Evolutionary conservation across 2,329 filamentous ascomycete genomes (phyloP).

Genomic region (Fusarium sp.): DNA sequence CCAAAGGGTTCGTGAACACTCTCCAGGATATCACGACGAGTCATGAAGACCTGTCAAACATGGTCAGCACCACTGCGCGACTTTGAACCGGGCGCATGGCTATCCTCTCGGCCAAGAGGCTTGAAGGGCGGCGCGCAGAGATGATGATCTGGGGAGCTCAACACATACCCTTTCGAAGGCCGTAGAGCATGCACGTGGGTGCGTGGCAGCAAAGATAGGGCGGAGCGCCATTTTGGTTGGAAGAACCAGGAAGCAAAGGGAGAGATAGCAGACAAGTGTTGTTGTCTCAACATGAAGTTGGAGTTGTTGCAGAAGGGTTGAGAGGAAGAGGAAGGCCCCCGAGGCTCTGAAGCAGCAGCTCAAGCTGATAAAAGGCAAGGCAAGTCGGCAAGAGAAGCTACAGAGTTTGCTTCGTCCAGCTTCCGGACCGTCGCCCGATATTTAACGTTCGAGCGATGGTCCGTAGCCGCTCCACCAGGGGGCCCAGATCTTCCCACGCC

Average conservation of each 20-base stretch:
- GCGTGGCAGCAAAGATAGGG: conserved; percentile 92
- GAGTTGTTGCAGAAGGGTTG: conserved; percentile 29
- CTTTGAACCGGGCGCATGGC: background rate
- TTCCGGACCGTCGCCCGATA: conserved; percentile 48
- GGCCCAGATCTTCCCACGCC: conserved; percentile 43
- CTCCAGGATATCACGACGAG: conserved; percentile 83
- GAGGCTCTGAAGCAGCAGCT: conserved; percentile 25
- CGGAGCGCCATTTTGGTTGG: conserved; percentile 72
- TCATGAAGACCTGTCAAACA: conserved; percentile 89
- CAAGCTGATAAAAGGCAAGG: conserved; percentile 39
- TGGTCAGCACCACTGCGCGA: conserved; percentile 15
- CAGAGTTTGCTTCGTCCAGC: conserved; percentile 40
- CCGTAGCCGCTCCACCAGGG: conserved; percentile 42
- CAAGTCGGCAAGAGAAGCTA: conserved; percentile 18
- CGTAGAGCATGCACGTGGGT: conserved; percentile 95
- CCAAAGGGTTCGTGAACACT: conserved; percentile 97
- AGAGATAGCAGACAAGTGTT: conserved; percentile 48
- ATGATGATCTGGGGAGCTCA: background rate
- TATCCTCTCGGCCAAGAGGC: background rate
- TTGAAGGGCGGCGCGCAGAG: background rate
- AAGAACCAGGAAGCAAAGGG: conserved; percentile 51
- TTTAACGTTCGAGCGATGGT: conserved; percentile 48
- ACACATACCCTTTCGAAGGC: conserved; percentile 90
- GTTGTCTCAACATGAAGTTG: conserved; percentile 48
- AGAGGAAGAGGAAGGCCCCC: conserved; percentile 28